Evolutionary conservation across 2,329 filamentous ascomycete genomes (phyloP), one percentile per base, ranked within the genome.

Genomic region (Phialemonium atrogriseum): DNA sequence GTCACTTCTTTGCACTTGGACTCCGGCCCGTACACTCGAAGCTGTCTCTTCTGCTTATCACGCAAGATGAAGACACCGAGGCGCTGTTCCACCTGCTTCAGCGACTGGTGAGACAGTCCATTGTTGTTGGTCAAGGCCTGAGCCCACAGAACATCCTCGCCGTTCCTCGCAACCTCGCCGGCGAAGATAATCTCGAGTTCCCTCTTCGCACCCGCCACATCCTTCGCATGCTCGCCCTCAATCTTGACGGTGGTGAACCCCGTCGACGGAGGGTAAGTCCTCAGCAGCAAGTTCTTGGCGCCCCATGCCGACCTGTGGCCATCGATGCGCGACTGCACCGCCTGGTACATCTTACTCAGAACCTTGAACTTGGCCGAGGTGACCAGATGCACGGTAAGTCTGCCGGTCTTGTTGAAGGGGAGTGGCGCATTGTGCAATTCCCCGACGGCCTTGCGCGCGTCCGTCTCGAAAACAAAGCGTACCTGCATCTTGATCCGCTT

Each of bases 401-500:
- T 60, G 1, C 45, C 52, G 1, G 30, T 40, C 4, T 36, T 34
- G 1, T 53, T 40, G 10, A 60, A 56, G 0, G 49, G 38, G 5
- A 67, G 24, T 4, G 28, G 31, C 6, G 14, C 47, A 5, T 50
- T 35, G 27, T 62, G 40, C 0, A 66, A 46, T 2, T 36, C 34
- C n/a, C 26, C 34, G 2, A 43, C 50, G 0, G 57, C 62, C 8
- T 52, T 39, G 24, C 41, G 41, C 0, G 63, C 64, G 23, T 61
- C 50, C 0, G 44, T 44, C 29, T 61, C 58, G 2, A 58, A 42
- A 4, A 44, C 13, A 26, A 66, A 70, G 3, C 46, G 44, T 1
- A 56, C 62, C 10, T 47, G 51, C 1, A 54, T 62, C 38, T 62
- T 62, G 12, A 57, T 35, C 3, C 60, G 48, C 33, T 56, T 62